Evolutionary conservation across 1,284 basidiomycete genomes (phyloP).

Genomic region (Ustilago xerochloae): DNA sequence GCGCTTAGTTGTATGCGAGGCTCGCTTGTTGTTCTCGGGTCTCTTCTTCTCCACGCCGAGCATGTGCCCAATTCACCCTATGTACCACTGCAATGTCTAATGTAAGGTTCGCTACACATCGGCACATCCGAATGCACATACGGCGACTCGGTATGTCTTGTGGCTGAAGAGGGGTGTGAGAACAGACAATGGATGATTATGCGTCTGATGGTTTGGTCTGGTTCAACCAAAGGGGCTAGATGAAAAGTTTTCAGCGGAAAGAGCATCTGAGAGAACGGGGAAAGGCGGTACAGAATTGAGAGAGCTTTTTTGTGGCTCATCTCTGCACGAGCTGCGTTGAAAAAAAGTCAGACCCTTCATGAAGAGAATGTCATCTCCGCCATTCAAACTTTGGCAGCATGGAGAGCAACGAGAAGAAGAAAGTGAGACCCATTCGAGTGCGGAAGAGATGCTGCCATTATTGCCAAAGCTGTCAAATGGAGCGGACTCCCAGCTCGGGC

Average conservation of each 20-base stretch:
- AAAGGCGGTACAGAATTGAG: background rate
- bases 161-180: background rate
- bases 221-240: no score
- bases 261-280: background rate
- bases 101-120: background rate
- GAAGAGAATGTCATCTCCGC: background rate
- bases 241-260: no score
- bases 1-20: no score
- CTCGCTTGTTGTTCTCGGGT: background rate
- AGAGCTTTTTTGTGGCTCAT: background rate
- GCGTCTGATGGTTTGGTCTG: no score
- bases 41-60: background rate
- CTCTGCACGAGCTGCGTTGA: background rate
- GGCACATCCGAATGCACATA: background rate
- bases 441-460: no score
- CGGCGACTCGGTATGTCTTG: background rate
- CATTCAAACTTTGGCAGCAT: background rate
- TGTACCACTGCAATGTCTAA: background rate
- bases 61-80: background rate
- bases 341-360: background rate
- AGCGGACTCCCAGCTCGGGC: constrained; percentile 34
- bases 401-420: no score
- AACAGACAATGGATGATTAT: background rate
- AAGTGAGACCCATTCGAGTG: no score
- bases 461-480: background rate